Base-by-base conservation (phyloP, 2,329 filamentous ascomycete species). In the Aaosphaeria arxii region DNA sequence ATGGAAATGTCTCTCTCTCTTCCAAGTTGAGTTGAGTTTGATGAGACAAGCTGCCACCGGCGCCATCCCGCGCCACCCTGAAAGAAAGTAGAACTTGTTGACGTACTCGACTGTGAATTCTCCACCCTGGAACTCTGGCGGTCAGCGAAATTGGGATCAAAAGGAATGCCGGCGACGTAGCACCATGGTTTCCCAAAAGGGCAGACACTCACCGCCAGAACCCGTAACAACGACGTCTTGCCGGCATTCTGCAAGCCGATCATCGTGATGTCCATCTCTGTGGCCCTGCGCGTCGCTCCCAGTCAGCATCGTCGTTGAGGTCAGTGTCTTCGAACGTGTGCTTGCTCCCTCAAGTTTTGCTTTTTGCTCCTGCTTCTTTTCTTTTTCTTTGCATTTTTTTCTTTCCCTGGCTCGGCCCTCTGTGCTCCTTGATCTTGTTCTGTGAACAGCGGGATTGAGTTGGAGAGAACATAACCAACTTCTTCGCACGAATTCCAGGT, bases 211-310 rank as follows among this genome's bases (percentile, higher is more conserved):
- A 99, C 94, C 78, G 92, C 91, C 63, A 99, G 81, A 63, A 97
- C 92, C 62, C 91, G 84, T 71, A 99, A 79, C 66, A 99, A 74
- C 53, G 92, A 97, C 36, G 94, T 97, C 77, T 99, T 99, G 66
- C 94, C 94, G 50, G 94, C 94, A 76, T 97, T 97, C 71, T 99
- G 94, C 68, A 99, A 77, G 28, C 94, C 94, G 71, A 99, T 92
- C 87, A 99, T 95, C 61, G 94, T 97, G 70, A 99, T 92, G 75
- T 99, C 94, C 91, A 99, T 96, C 78, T 99, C 94, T 58, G 91
- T 95, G 60, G 92, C 91, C 94, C 92, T 96, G 53, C 30, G 57
- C 45, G 53, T 48, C 45, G 51, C 49, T 44, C 48, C 33, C 40
- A 48, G 50, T 63, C 54, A 64, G 64, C 56, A 50, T 24, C 17